Evolutionary conservation across 2,329 filamentous ascomycete genomes (phyloP).

Genomic region (Curvularia lunata): DNA sequence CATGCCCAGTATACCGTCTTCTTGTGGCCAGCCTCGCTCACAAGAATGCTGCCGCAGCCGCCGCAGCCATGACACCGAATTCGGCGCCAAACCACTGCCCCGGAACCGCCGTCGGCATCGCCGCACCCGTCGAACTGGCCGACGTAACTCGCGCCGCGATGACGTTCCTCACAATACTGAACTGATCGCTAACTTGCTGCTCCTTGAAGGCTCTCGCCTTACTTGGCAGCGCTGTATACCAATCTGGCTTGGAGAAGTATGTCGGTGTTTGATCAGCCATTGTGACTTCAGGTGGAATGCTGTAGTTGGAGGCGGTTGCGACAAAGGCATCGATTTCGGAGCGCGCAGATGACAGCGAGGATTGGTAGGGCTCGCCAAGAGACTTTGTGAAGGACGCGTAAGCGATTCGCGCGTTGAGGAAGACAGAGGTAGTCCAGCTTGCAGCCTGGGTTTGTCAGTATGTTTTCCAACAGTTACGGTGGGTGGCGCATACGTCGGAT

Average conservation of each 20-base stretch:
- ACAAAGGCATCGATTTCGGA: slow-evolving; percentile 38
- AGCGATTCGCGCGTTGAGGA: slow-evolving; percentile 33
- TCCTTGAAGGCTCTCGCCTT: slow-evolving; percentile 40
- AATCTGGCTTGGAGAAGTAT: slow-evolving; percentile 32
- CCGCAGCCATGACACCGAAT: slow-evolving; percentile 39
- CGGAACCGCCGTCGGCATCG: slow-evolving; percentile 27
- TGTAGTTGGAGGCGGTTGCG: slow-evolving; percentile 31
- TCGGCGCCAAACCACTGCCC: slow-evolving; percentile 27
- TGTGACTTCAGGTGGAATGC: slow-evolving; percentile 37
- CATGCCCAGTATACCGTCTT: not conserved
- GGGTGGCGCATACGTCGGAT: slow-evolving; percentile 25
- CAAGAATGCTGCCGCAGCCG: slow-evolving; percentile 37
- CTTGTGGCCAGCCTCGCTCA: slow-evolving; percentile 9
- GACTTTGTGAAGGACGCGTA: slow-evolving; percentile 30
- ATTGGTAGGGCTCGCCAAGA: slow-evolving; percentile 35
- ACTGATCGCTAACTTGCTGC: slow-evolving; percentile 40
- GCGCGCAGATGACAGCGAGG: slow-evolving; percentile 33
- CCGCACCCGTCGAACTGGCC: slow-evolving; percentile 26
- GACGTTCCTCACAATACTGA: slow-evolving; percentile 36
- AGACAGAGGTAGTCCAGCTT: slow-evolving; percentile 39
- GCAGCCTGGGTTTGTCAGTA: slow-evolving; percentile 24
- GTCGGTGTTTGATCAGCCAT: slow-evolving; percentile 29
- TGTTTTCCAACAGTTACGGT: not conserved
- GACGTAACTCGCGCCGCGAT: slow-evolving; percentile 25
- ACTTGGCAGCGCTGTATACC: slow-evolving; percentile 41